These are phyloP conservation scores for Amylocarpus encephaloides DNA, from an alignment of 2,329 filamentous ascomycete genomes.

Conservation along the genomic window DNA sequence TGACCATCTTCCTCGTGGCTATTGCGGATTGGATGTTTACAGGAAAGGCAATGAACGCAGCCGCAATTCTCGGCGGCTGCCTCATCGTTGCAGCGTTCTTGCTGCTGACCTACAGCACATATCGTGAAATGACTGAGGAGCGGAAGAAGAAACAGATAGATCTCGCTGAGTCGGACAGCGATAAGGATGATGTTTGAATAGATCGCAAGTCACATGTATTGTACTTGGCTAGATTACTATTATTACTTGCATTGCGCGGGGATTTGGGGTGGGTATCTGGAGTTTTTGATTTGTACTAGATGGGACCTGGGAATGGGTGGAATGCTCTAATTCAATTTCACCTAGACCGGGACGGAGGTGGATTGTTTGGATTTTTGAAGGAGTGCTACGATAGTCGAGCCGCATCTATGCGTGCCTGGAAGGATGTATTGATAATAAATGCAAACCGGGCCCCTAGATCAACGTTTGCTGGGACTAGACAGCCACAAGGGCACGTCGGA, in stretches of 20 bases:
- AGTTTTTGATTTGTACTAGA: too few relatives aligned
- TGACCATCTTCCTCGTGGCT: constrained; percentile 96
- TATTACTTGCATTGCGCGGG: not conserved
- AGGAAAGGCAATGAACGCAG: constrained; percentile 65
- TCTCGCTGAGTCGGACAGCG: constrained; percentile 39
- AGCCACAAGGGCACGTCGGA: too few relatives aligned
- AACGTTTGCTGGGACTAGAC: too few relatives aligned
- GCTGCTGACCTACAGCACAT: constrained; percentile 87
- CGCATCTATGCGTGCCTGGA: too few relatives aligned
- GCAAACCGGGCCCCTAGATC: too few relatives aligned
- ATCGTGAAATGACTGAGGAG: constrained; percentile 86
- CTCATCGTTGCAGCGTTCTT: constrained; percentile 84
- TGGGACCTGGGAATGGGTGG: too few relatives aligned
- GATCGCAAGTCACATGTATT: not conserved
- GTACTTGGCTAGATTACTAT: not conserved
- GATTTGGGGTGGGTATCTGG: too few relatives aligned
- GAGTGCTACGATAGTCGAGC: too few relatives aligned
- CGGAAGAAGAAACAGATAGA: constrained; percentile 50
- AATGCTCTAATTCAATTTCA: too few relatives aligned
- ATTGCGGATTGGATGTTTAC: constrained; percentile 84
- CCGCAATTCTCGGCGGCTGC: constrained; percentile 73
- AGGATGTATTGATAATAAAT: too few relatives aligned
- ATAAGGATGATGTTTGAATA: constrained; percentile 20
- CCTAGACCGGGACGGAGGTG: too few relatives aligned
- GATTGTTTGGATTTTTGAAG: too few relatives aligned